Base-by-base conservation (phyloP, 495 filamentous ascomycete genomes). In the Daldinia loculata region DNA sequence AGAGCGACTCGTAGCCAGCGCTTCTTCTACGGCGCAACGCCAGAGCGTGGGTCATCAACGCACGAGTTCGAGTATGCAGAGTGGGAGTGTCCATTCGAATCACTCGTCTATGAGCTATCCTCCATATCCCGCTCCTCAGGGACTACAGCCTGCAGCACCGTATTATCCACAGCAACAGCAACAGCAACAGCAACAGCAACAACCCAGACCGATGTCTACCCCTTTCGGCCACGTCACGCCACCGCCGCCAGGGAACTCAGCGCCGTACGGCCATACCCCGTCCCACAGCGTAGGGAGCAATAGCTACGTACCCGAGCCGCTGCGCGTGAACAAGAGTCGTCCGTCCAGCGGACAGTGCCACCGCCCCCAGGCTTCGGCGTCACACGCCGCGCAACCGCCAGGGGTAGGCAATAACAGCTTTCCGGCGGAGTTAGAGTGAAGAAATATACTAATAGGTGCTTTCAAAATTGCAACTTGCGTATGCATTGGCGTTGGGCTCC, bases 1-100 rank as follows among this genome's bases (percentile, higher is more conserved):
- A 1, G 87, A 89, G 24, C 79, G 88, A 5, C 79, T 94, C 19
- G 80, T 90, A 15, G 74, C 67, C 3, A 70, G 61, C 48, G 41
- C 56, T 17, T 26, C 62, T 14, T 26, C 62, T 8, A 30, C 63
- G 11, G 61, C 55, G 29, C 55, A 24, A 8, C 30, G 19, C n/a
- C 30, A 39, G 17, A 36, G 32, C 32, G 5, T 5, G n/a, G 15
- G 27, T 7, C 58, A 55, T 43, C 69, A 63, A 17, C 69, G 52
- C 43, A 48, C 69, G n/a, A 52, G 39, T 3, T 58, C 69, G 17
- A 65, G 61, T 34, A 0, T 50, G 56, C 56, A 70, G 45, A 63
- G 57, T n/a, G 63, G 51, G 1, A 70, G 67, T 51, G 9, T 19
- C 7, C 50, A 63, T 34, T 71, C 63, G 0, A 53, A 5, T 12